Percentiles rank a stretch among this genome's conserved stretches.
Evolutionary conservation across 805 yeast species (phyloP).

Genomic region (Starmerella khaoyaiensis): DNA sequence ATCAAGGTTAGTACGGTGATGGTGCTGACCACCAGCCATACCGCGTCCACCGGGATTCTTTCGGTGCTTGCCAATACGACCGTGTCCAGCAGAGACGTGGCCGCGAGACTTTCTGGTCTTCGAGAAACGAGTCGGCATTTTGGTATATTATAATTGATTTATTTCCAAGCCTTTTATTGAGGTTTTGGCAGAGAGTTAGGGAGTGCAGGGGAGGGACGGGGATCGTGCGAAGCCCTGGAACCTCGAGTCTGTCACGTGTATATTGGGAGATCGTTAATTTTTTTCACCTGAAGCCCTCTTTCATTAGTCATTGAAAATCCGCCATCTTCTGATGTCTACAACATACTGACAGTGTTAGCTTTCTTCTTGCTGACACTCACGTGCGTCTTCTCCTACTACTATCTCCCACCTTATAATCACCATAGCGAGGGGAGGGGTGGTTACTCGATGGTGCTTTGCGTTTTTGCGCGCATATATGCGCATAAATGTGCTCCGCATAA

Average conservation of each 20-base stretch:
- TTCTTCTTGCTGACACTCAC: too few relatives aligned
- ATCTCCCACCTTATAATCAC: too few relatives aligned
- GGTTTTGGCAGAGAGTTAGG: neutral
- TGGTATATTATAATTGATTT: slow-evolving; percentile 4
- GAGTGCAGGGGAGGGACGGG: neutral
- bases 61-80: slow-evolving; percentile 99
- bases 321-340: too few relatives aligned
- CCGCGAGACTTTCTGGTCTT: slow-evolving; percentile 99
- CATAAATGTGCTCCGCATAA: too few relatives aligned
- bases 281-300: too few relatives aligned
- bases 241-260: slow-evolving; percentile 14
- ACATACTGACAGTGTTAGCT: too few relatives aligned
- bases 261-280: too few relatives aligned
- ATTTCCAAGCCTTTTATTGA: slow-evolving; percentile 1
- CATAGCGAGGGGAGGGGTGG: too few relatives aligned
- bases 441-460: too few relatives aligned
- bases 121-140: slow-evolving; percentile 97
- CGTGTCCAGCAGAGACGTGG: slow-evolving; percentile 99
- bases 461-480: too few relatives aligned
- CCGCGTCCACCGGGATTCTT: slow-evolving; percentile 99
- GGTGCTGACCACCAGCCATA: slow-evolving; percentile 99
- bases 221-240: neutral
- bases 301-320: too few relatives aligned
- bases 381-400: too few relatives aligned
- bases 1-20: slow-evolving; percentile 99